Percentiles rank a stretch among this genome's conserved stretches.
Evolutionary conservation across 352 stramenopile species (phyloP).

Genomic region (Globisporangium okanoganense): DNA sequence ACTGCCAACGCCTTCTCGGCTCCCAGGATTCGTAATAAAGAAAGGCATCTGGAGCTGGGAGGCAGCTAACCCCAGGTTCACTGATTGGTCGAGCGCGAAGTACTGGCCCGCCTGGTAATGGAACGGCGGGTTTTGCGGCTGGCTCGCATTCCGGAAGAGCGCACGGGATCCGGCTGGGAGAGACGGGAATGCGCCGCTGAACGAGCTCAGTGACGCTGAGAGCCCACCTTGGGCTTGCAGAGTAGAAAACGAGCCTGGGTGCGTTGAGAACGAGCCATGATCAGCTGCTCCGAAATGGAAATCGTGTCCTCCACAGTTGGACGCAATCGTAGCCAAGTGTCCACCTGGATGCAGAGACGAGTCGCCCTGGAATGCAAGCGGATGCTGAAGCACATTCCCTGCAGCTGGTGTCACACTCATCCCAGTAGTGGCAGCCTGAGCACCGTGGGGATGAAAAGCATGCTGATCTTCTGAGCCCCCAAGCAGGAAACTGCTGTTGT

Average conservation of each 20-base stretch:
- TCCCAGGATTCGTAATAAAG: neutral
- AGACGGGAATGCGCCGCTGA: conserved; percentile 11
- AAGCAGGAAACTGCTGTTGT: conserved; percentile 1
- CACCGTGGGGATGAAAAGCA: neutral
- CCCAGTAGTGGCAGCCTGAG: neutral
- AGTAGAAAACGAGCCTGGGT: neutral
- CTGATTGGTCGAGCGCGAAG: conserved; percentile 13
- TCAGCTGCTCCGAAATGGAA: neutral
- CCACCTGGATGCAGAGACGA: neutral
- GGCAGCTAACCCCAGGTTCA: neutral
- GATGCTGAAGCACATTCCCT: neutral
- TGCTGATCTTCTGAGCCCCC: neutral
- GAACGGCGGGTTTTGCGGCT: neutral
- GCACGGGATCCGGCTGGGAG: neutral
- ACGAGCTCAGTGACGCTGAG: neutral
- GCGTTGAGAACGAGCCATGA: neutral
- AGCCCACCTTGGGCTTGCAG: neutral
- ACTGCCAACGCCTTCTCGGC: neutral
- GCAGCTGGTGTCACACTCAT: neutral
- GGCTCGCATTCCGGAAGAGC: neutral
- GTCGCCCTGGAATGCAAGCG: neutral
- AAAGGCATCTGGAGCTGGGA: neutral
- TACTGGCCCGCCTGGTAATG: conserved; percentile 12
- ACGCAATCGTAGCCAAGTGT: neutral
- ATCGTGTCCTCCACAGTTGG: neutral